Evolutionary conservation across 176 grass and related monocot genomes (phyloP), one percentile per base, ranked within the genome.

Genomic region (Guadua angustifolia): DNA sequence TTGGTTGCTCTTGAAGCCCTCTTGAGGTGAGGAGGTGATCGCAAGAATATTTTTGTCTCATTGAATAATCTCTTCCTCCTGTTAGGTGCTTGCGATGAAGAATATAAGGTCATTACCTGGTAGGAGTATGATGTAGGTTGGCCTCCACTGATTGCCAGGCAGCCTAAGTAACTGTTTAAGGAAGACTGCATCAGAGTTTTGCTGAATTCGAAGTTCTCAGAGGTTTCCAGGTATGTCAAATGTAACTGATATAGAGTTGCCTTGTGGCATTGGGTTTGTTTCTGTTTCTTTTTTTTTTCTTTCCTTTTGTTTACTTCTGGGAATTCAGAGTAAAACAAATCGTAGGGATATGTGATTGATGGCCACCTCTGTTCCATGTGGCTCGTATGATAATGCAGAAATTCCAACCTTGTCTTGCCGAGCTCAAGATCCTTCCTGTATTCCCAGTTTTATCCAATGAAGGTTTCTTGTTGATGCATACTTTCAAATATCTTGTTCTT

Each of bases 141-240:
- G 78, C 26, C 13, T 67, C 19, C 60, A 58, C 36, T 75, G 26
- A 24, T 67, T 75, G 58, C 38, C 59, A 26, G 19, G 38, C 49
- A 74, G 38, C 38, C 49, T 13, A 40, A 67, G 7, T 80, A 65
- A 22, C 49, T 84, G 38, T 43, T 32, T 62, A 29, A 69, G 62
- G 61, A 87, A 50, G 57, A 68, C 25, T 60, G 78, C 49, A 47
- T 42, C 8, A 13, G 9, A 13, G 61, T 18, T 75, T 80, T 46
- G 22, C 69, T 43, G 2, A 80, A 74, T 55, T 33, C 7, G 1
- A 66, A 32, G 58, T 80, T 55, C 59, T 53, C 47, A 16, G 56
- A 55, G 69, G 58, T 57, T 73, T 74, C 24, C 38, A 75, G 46
- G 38, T 74, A 57, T 82, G 18, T 13, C 35, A 60, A 81, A 75